A percentile compares a stretch with the other conserved stretches of the same genome.
Evolutionary conservation across 2,329 filamentous ascomycete genomes (phyloP).

Genomic region (Byssochlamys sp.): DNA sequence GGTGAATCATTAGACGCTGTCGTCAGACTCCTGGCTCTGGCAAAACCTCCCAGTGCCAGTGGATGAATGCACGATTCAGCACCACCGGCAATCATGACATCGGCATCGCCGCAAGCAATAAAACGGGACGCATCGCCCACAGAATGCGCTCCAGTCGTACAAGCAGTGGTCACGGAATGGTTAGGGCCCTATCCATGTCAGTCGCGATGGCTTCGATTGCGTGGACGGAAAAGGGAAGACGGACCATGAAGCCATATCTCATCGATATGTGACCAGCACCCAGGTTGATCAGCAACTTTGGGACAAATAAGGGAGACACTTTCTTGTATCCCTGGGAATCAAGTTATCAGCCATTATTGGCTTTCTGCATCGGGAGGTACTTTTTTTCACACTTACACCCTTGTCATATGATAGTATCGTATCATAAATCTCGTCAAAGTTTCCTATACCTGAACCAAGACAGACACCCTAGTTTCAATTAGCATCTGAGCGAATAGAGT

Average conservation of each 20-base stretch:
- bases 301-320: conserved; percentile 87
- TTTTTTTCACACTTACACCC: conserved; percentile 46
- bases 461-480: conserved; percentile 60
- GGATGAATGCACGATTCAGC: conserved; percentile 94
- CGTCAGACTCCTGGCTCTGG: conserved; percentile 73
- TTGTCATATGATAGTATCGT: conserved; percentile 68
- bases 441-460: conserved; percentile 89
- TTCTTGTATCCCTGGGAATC: conserved; percentile 69
- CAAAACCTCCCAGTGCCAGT: conserved; percentile 82
- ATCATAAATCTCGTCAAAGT: conserved; percentile 78
- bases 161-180: conserved; percentile 85
- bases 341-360: conserved; percentile 6
- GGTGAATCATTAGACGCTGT: conserved; percentile 70
- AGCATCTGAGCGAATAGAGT: conserved; percentile 2
- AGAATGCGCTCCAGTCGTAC: conserved; percentile 89
- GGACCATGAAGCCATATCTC: conserved; percentile 66
- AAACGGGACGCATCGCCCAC: conserved; percentile 90
- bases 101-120: conserved; percentile 79
- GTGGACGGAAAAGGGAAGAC: background rate
- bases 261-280: conserved; percentile 92
- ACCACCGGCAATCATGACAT: conserved; percentile 93
- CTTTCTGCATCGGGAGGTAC: background rate
- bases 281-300: conserved; percentile 85
- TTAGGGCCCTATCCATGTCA: conserved; percentile 60
- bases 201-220: background rate